phyloP scores from a whole-genome alignment of 768 basidiomycete genomes.

The Lanmaoa pseudosensibilis region DNA sequence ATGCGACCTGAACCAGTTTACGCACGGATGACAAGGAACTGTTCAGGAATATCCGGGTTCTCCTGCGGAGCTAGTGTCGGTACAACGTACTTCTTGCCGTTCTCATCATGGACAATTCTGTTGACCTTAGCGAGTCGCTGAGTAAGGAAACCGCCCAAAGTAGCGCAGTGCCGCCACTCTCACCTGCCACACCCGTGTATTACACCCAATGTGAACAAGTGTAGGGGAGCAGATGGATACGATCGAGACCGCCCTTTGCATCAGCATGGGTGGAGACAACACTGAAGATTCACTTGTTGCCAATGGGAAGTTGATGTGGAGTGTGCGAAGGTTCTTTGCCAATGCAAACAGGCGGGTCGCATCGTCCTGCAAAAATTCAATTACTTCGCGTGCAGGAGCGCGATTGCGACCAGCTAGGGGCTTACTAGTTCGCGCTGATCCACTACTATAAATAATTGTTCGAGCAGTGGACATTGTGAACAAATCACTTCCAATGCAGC shows the following conservation, averaged over 20 bases:
- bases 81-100: constrained; percentile 39
- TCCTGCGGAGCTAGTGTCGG: constrained; percentile 54
- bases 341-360: constrained; percentile 37
- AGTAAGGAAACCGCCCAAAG: neutral
- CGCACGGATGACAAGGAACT: constrained; percentile 61
- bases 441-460: constrained; percentile 64
- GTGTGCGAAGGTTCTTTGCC: constrained; percentile 48
- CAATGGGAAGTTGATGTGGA: constrained; percentile 61
- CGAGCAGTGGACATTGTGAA: constrained; percentile 47
- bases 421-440: constrained; percentile 48
- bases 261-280: constrained; percentile 19
- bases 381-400: neutral
- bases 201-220: constrained; percentile 64
- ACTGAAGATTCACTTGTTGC: constrained; percentile 15
- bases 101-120: constrained; percentile 37
- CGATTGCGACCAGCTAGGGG: neutral
- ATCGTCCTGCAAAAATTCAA: constrained; percentile 15
- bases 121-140: constrained; percentile 42
- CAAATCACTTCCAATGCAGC: constrained; percentile 56
- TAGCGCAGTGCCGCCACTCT: constrained; percentile 14
- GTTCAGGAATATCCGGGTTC: constrained; percentile 66
- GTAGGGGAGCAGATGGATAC: constrained; percentile 50
- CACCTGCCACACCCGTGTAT: constrained; percentile 72
- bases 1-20: constrained; percentile 8
- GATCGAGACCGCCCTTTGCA: constrained; percentile 44